These are phyloP conservation scores for Microstegium vimineum DNA, from an alignment of 176 grass and related monocot genomes.

Conservation along the genomic window DNA sequence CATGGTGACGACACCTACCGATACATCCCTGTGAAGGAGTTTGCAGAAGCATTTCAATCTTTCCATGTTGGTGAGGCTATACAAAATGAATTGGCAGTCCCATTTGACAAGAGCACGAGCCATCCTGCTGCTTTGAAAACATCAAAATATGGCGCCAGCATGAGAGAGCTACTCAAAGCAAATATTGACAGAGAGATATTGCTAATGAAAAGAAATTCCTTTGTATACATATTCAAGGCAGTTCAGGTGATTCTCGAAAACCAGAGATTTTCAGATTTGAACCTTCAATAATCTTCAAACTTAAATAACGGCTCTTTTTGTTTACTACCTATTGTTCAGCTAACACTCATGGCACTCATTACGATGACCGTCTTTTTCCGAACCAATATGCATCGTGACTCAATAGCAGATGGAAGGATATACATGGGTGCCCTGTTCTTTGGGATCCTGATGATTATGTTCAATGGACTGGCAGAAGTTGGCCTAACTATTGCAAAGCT, in stretches of 20 bases:
- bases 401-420: constrained; percentile 31
- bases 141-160: constrained; percentile 54
- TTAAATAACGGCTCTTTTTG: not conserved
- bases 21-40: constrained; percentile 60
- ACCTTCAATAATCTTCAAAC: not conserved
- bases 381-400: constrained; percentile 51
- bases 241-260: constrained; percentile 37
- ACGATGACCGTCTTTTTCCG: constrained; percentile 77
- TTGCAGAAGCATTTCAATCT: constrained; percentile 65
- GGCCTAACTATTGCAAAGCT: constrained; percentile 59
- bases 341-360: constrained; percentile 44
- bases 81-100: constrained; percentile 43
- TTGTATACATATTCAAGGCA: constrained; percentile 66
- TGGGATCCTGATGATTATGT: constrained; percentile 56
- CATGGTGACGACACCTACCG: constrained; percentile 50
- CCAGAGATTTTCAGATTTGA: not conserved
- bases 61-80: constrained; percentile 55
- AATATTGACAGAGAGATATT: constrained; percentile 58
- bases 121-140: constrained; percentile 64
- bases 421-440: constrained; percentile 75
- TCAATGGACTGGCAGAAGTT: constrained; percentile 74
- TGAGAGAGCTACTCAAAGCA: constrained; percentile 67
- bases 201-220: constrained; percentile 77
- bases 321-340: constrained; percentile 18
- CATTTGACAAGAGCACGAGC: constrained; percentile 58